Conservation (phyloP, 257 asterid species). For the Gentiana straminea region DNA sequence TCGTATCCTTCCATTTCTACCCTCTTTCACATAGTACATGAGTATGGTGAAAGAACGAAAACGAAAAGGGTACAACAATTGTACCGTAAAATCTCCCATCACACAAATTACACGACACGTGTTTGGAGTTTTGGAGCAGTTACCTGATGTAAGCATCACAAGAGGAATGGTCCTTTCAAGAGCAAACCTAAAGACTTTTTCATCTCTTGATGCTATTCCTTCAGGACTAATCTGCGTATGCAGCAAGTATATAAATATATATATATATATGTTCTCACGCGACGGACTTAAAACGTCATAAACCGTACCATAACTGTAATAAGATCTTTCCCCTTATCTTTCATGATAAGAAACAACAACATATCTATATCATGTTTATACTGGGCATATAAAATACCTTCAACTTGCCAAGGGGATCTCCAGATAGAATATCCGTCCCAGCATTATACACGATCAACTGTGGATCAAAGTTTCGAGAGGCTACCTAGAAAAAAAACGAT, state of each 20-base stretch:
- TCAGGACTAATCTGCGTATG: slow-evolving; percentile 68
- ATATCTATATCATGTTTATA: background rate
- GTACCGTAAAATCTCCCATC: too few relatives aligned
- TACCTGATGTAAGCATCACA: slow-evolving; percentile 95
- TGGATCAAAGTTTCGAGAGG: slow-evolving; percentile 49
- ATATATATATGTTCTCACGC: too few relatives aligned
- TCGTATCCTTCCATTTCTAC: too few relatives aligned
- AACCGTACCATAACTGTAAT: too few relatives aligned
- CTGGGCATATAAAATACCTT: slow-evolving; percentile 37
- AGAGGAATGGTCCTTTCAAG: slow-evolving; percentile 57
- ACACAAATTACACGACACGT: too few relatives aligned
- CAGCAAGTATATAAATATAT: slow-evolving; percentile 48
- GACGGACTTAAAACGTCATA: too few relatives aligned
- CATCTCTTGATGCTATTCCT: slow-evolving; percentile 75
- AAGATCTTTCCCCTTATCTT: too few relatives aligned
- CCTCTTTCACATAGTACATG: too few relatives aligned
- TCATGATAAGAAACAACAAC: too few relatives aligned
- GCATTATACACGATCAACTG: slow-evolving; percentile 85
- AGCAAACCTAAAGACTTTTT: slow-evolving; percentile 72
- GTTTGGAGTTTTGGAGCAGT: background rate
- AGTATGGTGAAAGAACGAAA: background rate
- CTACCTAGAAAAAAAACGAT: slow-evolving; percentile 38
- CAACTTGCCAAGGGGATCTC: slow-evolving; percentile 86
- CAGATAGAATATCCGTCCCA: slow-evolving; percentile 89
- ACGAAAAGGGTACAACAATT: too few relatives aligned